Evolutionary conservation across 257 asterid species (phyloP).

Genomic region (Fraxinus cuspidata): DNA sequence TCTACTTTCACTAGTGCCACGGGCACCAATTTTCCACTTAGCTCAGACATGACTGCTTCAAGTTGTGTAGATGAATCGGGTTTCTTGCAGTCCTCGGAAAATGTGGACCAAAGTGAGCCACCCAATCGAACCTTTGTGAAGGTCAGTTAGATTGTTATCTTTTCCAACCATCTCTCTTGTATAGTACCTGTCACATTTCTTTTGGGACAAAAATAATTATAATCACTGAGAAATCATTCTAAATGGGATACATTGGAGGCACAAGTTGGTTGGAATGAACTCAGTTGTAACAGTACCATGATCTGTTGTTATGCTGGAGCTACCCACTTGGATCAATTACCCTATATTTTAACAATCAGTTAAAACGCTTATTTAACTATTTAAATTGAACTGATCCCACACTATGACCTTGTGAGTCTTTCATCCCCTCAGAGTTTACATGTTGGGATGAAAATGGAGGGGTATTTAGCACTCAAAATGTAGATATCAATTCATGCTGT

Average conservation of each 20-base stretch:
- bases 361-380: not conserved
- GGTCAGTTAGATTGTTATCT: slow-evolving; percentile 41
- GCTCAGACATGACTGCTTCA: slow-evolving; percentile 72
- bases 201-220: not conserved
- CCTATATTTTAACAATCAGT: not conserved
- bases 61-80: slow-evolving; percentile 89
- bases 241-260: not conserved
- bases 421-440: not conserved
- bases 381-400: not conserved
- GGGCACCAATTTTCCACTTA: slow-evolving; percentile 60
- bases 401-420: not conserved
- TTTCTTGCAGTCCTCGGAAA: slow-evolving; percentile 81
- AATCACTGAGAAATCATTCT: not conserved
- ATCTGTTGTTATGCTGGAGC: not conserved
- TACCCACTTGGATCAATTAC: not conserved
- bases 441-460: not conserved
- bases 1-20: slow-evolving; percentile 52
- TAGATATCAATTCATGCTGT: not conserved
- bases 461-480: not conserved
- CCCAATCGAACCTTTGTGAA: slow-evolving; percentile 75
- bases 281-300: not conserved
- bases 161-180: not conserved
- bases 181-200: not conserved
- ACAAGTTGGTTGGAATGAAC: not conserved
- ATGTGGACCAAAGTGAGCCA: slow-evolving; percentile 67